Conservation (phyloP, 805 yeast genomes). For the Monosporozyma solicola region DNA sequence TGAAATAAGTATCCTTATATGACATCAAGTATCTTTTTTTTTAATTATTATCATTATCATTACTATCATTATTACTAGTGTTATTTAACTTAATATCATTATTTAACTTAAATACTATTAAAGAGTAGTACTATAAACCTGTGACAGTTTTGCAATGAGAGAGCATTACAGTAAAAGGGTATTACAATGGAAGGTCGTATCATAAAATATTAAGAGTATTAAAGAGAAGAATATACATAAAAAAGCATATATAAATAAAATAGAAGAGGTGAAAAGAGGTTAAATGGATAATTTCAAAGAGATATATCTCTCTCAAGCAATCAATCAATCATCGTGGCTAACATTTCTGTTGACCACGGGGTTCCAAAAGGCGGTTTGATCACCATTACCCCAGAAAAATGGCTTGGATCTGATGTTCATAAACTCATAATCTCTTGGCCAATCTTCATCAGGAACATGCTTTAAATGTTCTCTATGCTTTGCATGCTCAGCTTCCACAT, state of each 20-base stretch:
- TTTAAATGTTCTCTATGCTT: conserved; percentile 73
- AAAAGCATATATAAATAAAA: not conserved
- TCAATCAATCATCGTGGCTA: conserved; percentile 25
- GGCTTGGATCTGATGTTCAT: conserved; percentile 81
- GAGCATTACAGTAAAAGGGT: too few species aligned
- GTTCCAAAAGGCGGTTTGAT: conserved; percentile 96
- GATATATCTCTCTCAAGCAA: too few species aligned
- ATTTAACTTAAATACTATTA: too few species aligned
- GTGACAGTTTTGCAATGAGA: too few species aligned
- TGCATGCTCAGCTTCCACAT: conserved; percentile 80
- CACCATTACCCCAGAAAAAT: conserved; percentile 99
- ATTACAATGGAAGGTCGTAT: too few species aligned
- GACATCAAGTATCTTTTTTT: not conserved
- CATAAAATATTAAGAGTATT: not conserved
- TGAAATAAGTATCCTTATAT: not conserved
- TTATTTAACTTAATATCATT: too few species aligned
- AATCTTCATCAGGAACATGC: conserved; percentile 72
- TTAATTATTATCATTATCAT: too few species aligned
- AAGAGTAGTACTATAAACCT: not conserved
- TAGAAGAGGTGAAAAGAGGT: too few species aligned
- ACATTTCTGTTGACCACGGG: conserved; percentile 83
- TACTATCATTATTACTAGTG: too few species aligned
- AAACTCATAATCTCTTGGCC: conserved; percentile 87
- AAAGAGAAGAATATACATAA: not conserved
- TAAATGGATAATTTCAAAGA: too few species aligned